Evolutionary conservation across 202 grass and related monocot genomes (phyloP).

Genomic region (Panicum virgatum): DNA sequence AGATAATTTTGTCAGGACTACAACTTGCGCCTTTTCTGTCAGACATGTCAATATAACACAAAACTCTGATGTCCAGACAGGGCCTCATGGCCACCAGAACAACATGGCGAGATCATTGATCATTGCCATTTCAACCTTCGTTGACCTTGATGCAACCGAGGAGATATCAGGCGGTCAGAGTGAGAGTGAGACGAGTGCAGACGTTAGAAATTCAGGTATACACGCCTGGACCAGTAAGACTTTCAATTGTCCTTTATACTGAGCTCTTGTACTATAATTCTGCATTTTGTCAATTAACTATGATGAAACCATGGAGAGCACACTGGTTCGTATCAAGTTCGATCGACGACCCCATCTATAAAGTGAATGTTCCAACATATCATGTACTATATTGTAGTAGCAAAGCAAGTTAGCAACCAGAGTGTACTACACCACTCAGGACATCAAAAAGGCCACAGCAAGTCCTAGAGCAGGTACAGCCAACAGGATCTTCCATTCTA

Average conservation of each 20-base stretch:
- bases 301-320: slow-evolving; percentile 4
- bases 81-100: slow-evolving; percentile 25
- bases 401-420: neutral
- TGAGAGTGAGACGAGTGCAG: neutral
- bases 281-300: slow-evolving; percentile 12
- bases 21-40: slow-evolving; percentile 19
- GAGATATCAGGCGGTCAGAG: neutral
- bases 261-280: neutral
- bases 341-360: slow-evolving; percentile 11
- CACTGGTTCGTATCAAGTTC: slow-evolving; percentile 11
- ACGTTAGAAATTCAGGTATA: neutral
- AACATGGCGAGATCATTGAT: slow-evolving; percentile 19
- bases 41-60: neutral
- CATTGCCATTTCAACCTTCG: slow-evolving; percentile 4
- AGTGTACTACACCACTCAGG: neutral
- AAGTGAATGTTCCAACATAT: slow-evolving; percentile 12
- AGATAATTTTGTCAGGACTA: slow-evolving; percentile 35
- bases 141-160: slow-evolving; percentile 12
- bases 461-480: slow-evolving; percentile 11
- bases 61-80: slow-evolving; percentile 15
- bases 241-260: neutral
- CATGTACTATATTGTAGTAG: slow-evolving; percentile 2
- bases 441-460: neutral
- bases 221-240: neutral
- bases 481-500: slow-evolving; percentile 18